Percentiles rank a stretch among this genome's conserved stretches.
Conservation (phyloP, 805 yeast genomes). For the Candida methanosorbosa region DNA sequence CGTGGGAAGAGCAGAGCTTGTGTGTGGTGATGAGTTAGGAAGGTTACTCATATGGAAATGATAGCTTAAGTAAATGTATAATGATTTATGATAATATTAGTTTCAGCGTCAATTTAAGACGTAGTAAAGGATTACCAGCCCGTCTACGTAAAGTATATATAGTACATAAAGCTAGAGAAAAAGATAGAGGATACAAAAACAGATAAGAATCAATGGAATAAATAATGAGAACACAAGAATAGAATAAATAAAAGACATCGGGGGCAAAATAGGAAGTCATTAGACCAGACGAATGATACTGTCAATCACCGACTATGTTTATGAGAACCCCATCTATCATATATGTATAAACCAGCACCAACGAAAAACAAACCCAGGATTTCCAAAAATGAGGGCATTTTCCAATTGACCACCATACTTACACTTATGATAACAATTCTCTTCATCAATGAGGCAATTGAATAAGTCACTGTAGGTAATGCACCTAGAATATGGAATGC, state of each 20-base stretch:
- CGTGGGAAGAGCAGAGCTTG: slow-evolving; percentile 26
- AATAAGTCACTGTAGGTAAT: slow-evolving; percentile 77
- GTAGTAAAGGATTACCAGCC: too few relatives aligned
- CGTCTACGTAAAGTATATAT: too few relatives aligned
- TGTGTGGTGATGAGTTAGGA: slow-evolving; percentile 49
- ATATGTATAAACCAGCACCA: slow-evolving; percentile 48
- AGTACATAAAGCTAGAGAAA: not conserved
- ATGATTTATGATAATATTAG: too few relatives aligned
- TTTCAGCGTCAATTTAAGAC: too few relatives aligned
- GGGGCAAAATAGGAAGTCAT: too few relatives aligned
- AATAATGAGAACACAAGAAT: too few relatives aligned
- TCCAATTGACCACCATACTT: slow-evolving; percentile 60
- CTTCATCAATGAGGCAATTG: slow-evolving; percentile 82
- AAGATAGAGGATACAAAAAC: too few relatives aligned
- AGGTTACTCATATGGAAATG: slow-evolving; percentile 39
- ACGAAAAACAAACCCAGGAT: slow-evolving; percentile 41
- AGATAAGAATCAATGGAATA: too few relatives aligned
- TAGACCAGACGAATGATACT: not conserved
- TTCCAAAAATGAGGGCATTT: slow-evolving; percentile 37
- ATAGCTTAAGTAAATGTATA: too few relatives aligned
- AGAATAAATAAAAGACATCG: too few relatives aligned
- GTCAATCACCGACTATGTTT: slow-evolving; percentile 6
- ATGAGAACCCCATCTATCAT: slow-evolving; percentile 47
- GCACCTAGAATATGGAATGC: slow-evolving; percentile 77
- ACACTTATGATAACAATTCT: slow-evolving; percentile 77